Percentiles rank a stretch among this genome's conserved stretches.
Evolutionary conservation across 2,329 filamentous ascomycete species (phyloP).

Genomic region (Huntiella savannae): DNA sequence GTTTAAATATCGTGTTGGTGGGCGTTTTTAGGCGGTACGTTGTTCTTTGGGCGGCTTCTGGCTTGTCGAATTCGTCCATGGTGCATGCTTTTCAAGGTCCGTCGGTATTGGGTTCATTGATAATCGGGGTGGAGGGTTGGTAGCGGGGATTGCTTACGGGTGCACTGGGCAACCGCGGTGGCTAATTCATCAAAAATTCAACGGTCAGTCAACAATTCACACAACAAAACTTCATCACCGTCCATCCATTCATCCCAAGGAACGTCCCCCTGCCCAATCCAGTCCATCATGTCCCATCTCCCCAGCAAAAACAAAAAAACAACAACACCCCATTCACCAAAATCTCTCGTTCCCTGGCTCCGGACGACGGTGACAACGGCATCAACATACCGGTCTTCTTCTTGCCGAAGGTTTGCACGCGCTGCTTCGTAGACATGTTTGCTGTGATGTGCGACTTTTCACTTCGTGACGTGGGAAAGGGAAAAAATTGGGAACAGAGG

Average conservation of each 20-base stretch:
- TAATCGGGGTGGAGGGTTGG: background rate
- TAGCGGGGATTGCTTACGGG: slow-evolving; percentile 25
- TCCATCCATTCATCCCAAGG: background rate
- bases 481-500: slow-evolving; percentile 12
- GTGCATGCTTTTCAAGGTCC: background rate
- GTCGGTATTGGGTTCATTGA: slow-evolving; percentile 3
- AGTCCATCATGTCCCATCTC: background rate
- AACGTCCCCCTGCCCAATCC: background rate
- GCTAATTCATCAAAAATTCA: slow-evolving; percentile 18
- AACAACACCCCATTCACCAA: too few species aligned
- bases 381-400: slow-evolving; percentile 49
- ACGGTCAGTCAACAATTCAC: slow-evolving; percentile 1
- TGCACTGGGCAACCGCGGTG: slow-evolving; percentile 80
- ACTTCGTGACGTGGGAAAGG: slow-evolving; percentile 13
- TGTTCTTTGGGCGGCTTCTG: background rate
- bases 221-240: too few species aligned
- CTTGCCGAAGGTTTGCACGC: slow-evolving; percentile 98
- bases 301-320: background rate
- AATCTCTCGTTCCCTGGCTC: too few species aligned
- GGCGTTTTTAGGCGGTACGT: background rate
- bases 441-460: slow-evolving; percentile 17
- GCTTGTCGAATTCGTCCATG: background rate
- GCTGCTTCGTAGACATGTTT: slow-evolving; percentile 62
- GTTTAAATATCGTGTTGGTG: background rate
- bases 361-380: background rate